Percentiles rank a stretch among this genome's conserved stretches.
These are phyloP conservation scores for Corymbia citriodora DNA, from an alignment of 441 rosid species.

Conservation along the genomic window DNA sequence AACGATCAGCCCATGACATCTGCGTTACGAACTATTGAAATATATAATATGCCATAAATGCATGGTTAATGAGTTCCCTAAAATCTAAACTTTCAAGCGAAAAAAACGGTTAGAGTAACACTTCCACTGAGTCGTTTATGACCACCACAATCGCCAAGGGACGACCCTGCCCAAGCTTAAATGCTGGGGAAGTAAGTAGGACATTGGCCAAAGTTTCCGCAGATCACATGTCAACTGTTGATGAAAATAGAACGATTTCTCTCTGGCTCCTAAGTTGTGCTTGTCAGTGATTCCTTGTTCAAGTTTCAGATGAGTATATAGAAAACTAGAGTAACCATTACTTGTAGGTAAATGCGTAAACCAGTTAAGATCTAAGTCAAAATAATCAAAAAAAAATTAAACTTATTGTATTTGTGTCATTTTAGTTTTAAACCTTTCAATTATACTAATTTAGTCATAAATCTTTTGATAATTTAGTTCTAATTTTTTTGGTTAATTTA, in stretches of 20 bases:
- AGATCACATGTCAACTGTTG: neutral
- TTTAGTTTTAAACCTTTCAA: neutral
- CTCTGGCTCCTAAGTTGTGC: neutral
- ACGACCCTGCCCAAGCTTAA: neutral
- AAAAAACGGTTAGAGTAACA: neutral
- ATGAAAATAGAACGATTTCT: neutral
- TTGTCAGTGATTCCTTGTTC: neutral
- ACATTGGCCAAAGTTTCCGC: neutral
- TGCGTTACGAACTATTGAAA: too few species aligned
- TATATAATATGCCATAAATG: neutral
- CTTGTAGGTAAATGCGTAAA: neutral
- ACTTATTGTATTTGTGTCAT: too few species aligned
- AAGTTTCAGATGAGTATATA: neutral
- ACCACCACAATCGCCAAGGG: neutral
- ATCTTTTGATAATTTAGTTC: neutral
- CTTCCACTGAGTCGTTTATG: neutral
- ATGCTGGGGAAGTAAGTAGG: neutral
- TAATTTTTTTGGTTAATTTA: too few species aligned
- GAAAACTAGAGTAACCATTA: neutral
- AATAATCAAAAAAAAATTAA: neutral
- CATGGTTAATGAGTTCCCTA: neutral
- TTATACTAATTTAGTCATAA: neutral
- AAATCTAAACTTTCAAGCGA: neutral
- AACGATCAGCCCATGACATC: too few species aligned
- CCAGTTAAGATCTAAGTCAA: neutral